These are phyloP conservation scores for Coniochaeta pulveracea DNA, from an alignment of 2,329 filamentous ascomycete species.

Conservation along the genomic window DNA sequence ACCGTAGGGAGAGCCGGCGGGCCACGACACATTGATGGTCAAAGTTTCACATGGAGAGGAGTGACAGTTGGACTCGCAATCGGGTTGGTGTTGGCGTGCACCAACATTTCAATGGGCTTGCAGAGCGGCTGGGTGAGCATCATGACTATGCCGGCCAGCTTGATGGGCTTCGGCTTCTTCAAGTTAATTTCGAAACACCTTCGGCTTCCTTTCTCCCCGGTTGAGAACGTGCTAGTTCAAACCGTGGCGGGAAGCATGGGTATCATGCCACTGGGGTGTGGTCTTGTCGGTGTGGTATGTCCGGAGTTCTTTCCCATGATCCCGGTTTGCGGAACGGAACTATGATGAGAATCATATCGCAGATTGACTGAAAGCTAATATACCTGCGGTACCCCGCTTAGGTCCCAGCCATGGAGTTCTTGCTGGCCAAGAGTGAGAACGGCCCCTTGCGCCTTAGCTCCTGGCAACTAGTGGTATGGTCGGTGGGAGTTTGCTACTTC, in stretches of 20 bases:
- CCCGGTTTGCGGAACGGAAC: background rate
- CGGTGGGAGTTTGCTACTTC: conserved; percentile 87
- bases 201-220: conserved; percentile 74
- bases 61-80: conserved; percentile 71
- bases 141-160: conserved; percentile 93
- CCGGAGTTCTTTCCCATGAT: background rate
- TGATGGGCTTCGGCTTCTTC: conserved; percentile 94
- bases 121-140: conserved; percentile 54
- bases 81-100: conserved; percentile 86
- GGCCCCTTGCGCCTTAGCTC: conserved; percentile 64
- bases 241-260: conserved; percentile 92
- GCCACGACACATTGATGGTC: conserved; percentile 23
- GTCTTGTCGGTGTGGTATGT: conserved; percentile 76
- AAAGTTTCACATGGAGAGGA: conserved; percentile 77
- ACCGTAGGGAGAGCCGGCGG: background rate
- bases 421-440: conserved; percentile 66
- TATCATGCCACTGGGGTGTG: conserved; percentile 91
- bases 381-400: conserved; percentile 14
- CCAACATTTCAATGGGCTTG: conserved; percentile 97
- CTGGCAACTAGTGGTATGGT: conserved; percentile 78
- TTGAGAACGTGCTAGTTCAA: conserved; percentile 95
- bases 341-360: no score
- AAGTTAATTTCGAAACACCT: conserved; percentile 64
- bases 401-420: conserved; percentile 82
- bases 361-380: no score